Conservation (phyloP, 2,329 filamentous ascomycete species). For the Aspergillus caelatus region DNA sequence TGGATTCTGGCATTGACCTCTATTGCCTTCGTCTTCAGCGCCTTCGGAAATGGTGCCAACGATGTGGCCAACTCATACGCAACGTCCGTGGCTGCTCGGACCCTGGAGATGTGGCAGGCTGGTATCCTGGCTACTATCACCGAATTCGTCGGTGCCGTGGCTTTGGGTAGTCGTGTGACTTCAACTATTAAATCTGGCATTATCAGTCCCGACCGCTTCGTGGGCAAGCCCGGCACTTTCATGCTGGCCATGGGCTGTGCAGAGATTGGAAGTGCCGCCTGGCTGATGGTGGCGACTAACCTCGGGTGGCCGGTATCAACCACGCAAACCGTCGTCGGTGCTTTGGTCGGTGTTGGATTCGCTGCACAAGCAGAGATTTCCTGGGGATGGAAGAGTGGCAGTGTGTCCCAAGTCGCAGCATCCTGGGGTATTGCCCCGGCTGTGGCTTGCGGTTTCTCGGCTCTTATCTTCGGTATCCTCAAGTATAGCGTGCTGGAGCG, state of each 20-base stretch:
- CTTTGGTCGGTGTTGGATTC: conserved; percentile 35
- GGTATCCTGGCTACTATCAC: conserved; percentile 53
- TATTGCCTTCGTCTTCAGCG: conserved; percentile 32
- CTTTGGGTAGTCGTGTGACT: conserved; percentile 51
- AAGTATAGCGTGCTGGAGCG: conserved; percentile 56
- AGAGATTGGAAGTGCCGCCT: conserved; percentile 39
- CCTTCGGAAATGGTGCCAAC: conserved; percentile 34
- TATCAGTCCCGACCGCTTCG: conserved; percentile 43
- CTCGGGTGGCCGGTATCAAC: conserved; percentile 47
- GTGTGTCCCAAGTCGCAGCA: conserved; percentile 52
- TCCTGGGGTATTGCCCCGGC: conserved; percentile 55
- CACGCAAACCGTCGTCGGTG: conserved; percentile 45
- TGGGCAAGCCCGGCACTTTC: conserved; percentile 36
- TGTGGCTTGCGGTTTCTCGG: conserved; percentile 52
- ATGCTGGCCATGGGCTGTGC: conserved; percentile 45
- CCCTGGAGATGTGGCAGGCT: conserved; percentile 56
- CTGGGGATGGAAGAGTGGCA: conserved; percentile 45
- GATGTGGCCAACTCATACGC: conserved; percentile 61
- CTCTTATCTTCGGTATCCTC: conserved; percentile 53
- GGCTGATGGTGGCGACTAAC: conserved; percentile 40
- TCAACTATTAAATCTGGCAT: conserved; percentile 50
- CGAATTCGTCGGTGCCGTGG: conserved; percentile 57
- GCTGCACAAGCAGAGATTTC: conserved; percentile 25
- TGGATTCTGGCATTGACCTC: conserved; percentile 34
- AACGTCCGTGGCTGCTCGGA: conserved; percentile 54